phyloP scores from a whole-genome alignment of 331 rosid genomes.

The Pyrus hybrid region DNA sequence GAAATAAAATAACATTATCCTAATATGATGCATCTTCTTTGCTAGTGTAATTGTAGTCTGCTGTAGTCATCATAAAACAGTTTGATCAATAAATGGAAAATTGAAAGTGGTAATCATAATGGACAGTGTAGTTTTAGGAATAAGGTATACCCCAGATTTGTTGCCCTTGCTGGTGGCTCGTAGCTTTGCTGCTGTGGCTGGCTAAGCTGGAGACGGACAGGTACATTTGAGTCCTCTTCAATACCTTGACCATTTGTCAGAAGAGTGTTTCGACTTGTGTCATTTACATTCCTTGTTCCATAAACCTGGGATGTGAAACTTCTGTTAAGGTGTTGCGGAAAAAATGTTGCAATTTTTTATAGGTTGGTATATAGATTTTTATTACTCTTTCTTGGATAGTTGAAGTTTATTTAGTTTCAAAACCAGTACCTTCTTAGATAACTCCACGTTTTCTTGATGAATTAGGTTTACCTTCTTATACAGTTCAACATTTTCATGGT shows the following conservation, averaged over 20 bases:
- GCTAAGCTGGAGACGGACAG: slow-evolving; percentile 86
- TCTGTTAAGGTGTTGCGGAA: slow-evolving; percentile 22
- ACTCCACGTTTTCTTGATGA: slow-evolving; percentile 55
- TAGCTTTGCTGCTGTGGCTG: slow-evolving; percentile 62
- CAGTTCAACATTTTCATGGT: slow-evolving; percentile 70
- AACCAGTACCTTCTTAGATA: slow-evolving; percentile 44
- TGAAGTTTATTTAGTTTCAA: slow-evolving; percentile 18
- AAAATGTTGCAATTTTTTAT: slow-evolving; percentile 1
- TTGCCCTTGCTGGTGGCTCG: slow-evolving; percentile 35
- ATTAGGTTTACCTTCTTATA: slow-evolving; percentile 61
- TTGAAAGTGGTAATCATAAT: slow-evolving; percentile 12
- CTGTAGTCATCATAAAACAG: slow-evolving; percentile 34
- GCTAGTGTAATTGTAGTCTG: slow-evolving; percentile 58
- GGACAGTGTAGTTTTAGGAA: slow-evolving; percentile 12
- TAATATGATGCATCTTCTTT: slow-evolving; percentile 19
- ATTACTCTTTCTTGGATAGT: slow-evolving; percentile 2
- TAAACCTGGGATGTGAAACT: slow-evolving; percentile 53
- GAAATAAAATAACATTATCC: slow-evolving; percentile 14
- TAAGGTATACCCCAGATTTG: slow-evolving; percentile 57
- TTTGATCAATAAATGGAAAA: slow-evolving; percentile 21
- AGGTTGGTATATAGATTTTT: slow-evolving; percentile 7
- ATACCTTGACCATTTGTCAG: slow-evolving; percentile 38
- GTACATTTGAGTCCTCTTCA: slow-evolving; percentile 51
- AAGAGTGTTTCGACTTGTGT: slow-evolving; percentile 29
- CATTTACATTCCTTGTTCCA: slow-evolving; percentile 55